phyloP scores from a whole-genome alignment of 257 asterid genomes.

The Salvia splendens region DNA sequence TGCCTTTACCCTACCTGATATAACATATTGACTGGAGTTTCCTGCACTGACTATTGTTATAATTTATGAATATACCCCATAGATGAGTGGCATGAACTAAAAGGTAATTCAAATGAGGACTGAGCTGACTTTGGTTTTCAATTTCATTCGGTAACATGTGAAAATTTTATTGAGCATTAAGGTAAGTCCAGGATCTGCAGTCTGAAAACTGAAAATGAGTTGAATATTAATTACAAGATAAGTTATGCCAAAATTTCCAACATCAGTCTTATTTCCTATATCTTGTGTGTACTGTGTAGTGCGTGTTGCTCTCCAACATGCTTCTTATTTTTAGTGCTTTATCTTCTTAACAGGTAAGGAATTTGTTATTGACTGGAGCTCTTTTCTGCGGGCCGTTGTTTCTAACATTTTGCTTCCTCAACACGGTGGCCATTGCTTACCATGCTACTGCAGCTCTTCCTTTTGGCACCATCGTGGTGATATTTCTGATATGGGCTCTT shows the following conservation, averaged over 20 bases:
- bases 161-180: not conserved
- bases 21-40: not conserved
- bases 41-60: not conserved
- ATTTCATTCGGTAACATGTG: not conserved
- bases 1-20: not conserved
- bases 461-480: constrained; percentile 81
- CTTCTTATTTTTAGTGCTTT: constrained; percentile 64
- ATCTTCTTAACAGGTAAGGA: constrained; percentile 66
- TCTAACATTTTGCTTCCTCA: constrained; percentile 74
- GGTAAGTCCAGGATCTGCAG: not conserved
- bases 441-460: constrained; percentile 90
- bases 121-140: not conserved
- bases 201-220: not conserved
- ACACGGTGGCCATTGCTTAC: constrained; percentile 82
- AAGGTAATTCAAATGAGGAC: not conserved
- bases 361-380: constrained; percentile 66
- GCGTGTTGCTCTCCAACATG: constrained; percentile 16
- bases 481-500: constrained; percentile 84
- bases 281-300: not conserved
- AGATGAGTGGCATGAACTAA: no score
- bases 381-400: constrained; percentile 83
- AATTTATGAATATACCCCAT: no score
- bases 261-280: not conserved
- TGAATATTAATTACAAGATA: not conserved
- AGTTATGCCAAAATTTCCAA: not conserved